phyloP scores from a whole-genome alignment of 257 asterid species.

The Jaltomata sinuosa region DNA sequence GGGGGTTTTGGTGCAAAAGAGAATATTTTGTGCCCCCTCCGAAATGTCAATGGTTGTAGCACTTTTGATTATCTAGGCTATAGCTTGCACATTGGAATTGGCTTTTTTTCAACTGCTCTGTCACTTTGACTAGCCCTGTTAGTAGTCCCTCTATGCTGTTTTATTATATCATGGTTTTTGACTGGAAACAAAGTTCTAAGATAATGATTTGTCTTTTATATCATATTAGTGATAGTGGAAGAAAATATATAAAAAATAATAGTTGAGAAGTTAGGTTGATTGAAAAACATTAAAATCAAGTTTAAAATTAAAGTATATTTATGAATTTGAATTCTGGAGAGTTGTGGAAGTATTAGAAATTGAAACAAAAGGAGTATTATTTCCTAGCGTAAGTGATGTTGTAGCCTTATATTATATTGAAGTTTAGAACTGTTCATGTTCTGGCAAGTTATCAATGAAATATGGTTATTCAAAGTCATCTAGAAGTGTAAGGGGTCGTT shows the following conservation, averaged over 20 bases:
- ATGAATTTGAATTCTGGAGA: not conserved
- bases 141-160: not conserved
- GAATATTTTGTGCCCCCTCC: not conserved
- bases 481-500: not conserved
- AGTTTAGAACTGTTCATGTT: not conserved
- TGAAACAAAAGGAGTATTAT: not conserved
- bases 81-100: not conserved
- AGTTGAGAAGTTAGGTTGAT: not conserved
- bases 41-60: not conserved
- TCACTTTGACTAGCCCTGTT: not conserved
- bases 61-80: not conserved
- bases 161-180: not conserved
- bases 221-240: not conserved
- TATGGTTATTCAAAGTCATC: not conserved
- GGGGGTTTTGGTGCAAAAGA: not conserved
- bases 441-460: not conserved
- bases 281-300: not conserved
- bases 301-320: not conserved
- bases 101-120: not conserved
- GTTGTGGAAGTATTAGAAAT: not conserved
- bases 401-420: not conserved
- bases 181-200: not conserved
- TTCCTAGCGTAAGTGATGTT: not conserved
- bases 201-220: not conserved
- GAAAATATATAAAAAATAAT: not conserved